These are phyloP conservation scores for Podila verticillata DNA, from an alignment of 192 early-diverging fungal genomes.

Conservation along the genomic window DNA sequence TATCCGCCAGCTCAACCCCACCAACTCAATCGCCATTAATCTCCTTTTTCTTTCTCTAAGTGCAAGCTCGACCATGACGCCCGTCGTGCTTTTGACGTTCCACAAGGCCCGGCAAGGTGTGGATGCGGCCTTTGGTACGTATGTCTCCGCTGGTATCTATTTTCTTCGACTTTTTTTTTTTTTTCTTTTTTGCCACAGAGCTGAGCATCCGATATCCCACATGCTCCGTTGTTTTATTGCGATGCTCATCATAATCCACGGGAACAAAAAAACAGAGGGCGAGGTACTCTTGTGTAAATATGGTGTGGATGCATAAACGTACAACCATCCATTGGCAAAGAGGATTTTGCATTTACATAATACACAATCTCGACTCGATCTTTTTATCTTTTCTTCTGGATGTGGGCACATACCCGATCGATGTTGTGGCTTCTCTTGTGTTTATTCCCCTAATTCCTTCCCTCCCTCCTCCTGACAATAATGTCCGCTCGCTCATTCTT, in stretches of 20 bases:
- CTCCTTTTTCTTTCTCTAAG: slow-evolving; percentile 11
- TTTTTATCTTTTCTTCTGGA: slow-evolving; percentile 2
- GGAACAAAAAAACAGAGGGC: too few relatives aligned
- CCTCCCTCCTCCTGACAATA: too few relatives aligned
- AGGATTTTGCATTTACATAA: too few relatives aligned
- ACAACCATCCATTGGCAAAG: too few relatives aligned
- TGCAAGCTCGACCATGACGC: slow-evolving; percentile 51
- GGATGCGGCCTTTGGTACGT: slow-evolving; percentile 51
- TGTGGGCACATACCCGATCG: neutral
- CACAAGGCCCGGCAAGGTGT: slow-evolving; percentile 45
- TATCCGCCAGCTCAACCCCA: too few relatives aligned
- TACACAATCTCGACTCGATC: neutral
- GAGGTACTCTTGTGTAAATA: too few relatives aligned
- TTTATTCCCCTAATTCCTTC: too few relatives aligned
- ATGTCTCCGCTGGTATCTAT: neutral
- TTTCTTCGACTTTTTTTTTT: neutral
- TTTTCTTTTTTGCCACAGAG: neutral
- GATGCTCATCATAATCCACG: too few relatives aligned
- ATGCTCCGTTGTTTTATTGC: neutral
- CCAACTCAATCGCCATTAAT: too few relatives aligned
- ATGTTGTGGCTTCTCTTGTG: too few relatives aligned
- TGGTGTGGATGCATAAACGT: too few relatives aligned
- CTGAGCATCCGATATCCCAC: neutral
- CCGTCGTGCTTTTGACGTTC: slow-evolving; percentile 40
- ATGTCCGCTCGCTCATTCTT: neutral